phyloP scores from a whole-genome alignment of 805 yeast genomes.

The Starmerella floricola region DNA sequence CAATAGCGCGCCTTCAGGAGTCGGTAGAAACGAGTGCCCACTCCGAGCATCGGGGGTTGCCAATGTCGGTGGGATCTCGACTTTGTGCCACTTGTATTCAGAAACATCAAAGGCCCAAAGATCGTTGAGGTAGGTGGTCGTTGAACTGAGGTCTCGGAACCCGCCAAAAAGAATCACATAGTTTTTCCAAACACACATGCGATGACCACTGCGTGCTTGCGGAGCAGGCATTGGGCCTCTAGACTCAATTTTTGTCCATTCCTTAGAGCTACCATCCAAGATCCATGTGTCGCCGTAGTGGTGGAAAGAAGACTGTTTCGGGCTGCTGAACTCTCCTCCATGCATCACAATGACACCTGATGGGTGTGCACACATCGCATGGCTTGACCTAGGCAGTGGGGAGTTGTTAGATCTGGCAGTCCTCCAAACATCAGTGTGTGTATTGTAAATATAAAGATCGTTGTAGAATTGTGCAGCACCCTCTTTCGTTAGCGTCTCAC shows the following conservation, averaged over 20 bases:
- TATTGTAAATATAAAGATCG: slow-evolving; percentile 60
- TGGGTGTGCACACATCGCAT: slow-evolving; percentile 87
- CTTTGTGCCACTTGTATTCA: slow-evolving; percentile 80
- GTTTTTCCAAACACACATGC: slow-evolving; percentile 87
- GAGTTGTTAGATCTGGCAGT: slow-evolving; percentile 65
- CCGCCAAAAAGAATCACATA: slow-evolving; percentile 81
- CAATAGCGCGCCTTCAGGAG: slow-evolving; percentile 64
- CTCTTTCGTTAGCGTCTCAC: slow-evolving; percentile 45
- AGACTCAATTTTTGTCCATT: slow-evolving; percentile 78
- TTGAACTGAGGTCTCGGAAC: slow-evolving; percentile 74
- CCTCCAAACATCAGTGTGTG: slow-evolving; percentile 75
- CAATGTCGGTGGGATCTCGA: slow-evolving; percentile 73
- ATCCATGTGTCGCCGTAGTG: slow-evolving; percentile 97
- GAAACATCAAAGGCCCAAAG: slow-evolving; percentile 88
- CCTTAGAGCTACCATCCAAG: slow-evolving; percentile 67
- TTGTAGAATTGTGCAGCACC: slow-evolving; percentile 60
- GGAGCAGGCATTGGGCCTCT: slow-evolving; percentile 43
- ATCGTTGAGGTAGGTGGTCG: slow-evolving; percentile 73
- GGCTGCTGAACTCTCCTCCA: slow-evolving; percentile 96
- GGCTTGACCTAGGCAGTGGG: slow-evolving; percentile 88
- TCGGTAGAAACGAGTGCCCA: slow-evolving; percentile 78
- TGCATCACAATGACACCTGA: slow-evolving; percentile 74
- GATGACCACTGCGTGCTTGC: slow-evolving; percentile 79
- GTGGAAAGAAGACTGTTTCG: slow-evolving; percentile 88
- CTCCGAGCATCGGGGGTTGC: slow-evolving; percentile 81